Conservation (phyloP, 306 rosid genomes). For the Dalbergia cultrata region DNA sequence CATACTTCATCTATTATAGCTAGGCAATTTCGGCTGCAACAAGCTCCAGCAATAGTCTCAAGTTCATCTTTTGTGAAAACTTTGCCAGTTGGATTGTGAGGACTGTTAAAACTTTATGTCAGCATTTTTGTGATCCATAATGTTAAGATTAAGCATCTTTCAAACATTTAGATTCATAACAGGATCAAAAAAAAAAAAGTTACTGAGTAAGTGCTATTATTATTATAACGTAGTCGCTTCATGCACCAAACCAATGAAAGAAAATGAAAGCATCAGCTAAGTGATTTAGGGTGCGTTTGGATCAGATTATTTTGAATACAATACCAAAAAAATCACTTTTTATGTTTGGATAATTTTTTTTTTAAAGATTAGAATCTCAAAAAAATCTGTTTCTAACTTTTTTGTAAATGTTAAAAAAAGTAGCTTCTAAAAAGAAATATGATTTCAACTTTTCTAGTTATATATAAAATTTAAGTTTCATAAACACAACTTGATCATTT, state of each 20-base stretch:
- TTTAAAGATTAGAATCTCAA: too few relatives aligned
- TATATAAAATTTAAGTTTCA: too few relatives aligned
- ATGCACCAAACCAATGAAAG: background rate
- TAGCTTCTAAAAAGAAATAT: too few relatives aligned
- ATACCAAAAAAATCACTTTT: too few relatives aligned
- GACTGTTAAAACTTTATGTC: conserved; percentile 63
- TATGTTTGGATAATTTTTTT: too few relatives aligned
- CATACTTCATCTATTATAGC: conserved; percentile 95
- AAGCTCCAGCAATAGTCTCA: conserved; percentile 75
- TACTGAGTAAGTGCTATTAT: background rate
- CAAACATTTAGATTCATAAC: conserved; percentile 27
- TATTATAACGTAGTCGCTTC: conserved; percentile 7
- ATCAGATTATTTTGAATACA: too few relatives aligned
- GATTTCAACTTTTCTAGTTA: background rate
- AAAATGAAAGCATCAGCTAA: conserved; percentile 22
- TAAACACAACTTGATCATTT: too few relatives aligned
- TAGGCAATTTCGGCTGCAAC: conserved; percentile 63
- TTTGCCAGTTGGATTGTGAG: conserved; percentile 96
- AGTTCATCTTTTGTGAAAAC: conserved; percentile 87
- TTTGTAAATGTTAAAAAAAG: too few relatives aligned
- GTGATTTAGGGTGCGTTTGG: background rate
- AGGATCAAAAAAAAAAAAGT: background rate
- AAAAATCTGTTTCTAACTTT: too few relatives aligned
- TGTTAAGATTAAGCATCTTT: conserved; percentile 35
- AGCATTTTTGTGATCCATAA: conserved; percentile 50